These are phyloP conservation scores for Monosporascus sp. DNA, from an alignment of 2,329 filamentous ascomycete species.

Conservation along the genomic window DNA sequence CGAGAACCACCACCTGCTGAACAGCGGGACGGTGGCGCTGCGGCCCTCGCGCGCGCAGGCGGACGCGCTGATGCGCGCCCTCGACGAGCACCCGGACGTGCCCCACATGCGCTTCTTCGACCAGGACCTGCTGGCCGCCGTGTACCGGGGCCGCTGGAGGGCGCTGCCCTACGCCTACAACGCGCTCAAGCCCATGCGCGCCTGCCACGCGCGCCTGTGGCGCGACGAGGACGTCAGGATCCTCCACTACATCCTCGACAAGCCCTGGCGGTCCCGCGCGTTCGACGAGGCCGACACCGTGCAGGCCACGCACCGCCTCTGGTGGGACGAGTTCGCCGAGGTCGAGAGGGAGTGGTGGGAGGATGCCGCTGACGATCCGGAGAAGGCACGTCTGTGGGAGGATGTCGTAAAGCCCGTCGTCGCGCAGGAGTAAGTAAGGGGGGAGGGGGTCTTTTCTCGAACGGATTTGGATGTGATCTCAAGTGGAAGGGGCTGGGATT, in stretches of 20 bases:
- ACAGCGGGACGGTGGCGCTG: conserved; percentile 29
- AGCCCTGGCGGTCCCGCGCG: conserved; percentile 24
- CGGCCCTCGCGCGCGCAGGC: conserved; percentile 23
- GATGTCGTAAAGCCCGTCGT: conserved; percentile 28
- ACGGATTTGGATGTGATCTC: too few relatives aligned
- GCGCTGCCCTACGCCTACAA: conserved; percentile 25
- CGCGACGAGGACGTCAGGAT: conserved; percentile 21
- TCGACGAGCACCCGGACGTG: conserved; percentile 27
- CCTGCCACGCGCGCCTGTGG: conserved; percentile 22
- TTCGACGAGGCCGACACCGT: conserved; percentile 19
- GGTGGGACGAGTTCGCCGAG: conserved; percentile 25
- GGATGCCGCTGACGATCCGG: conserved; percentile 12
- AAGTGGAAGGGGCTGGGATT: too few relatives aligned
- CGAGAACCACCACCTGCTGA: conserved; percentile 30
- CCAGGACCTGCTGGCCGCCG: conserved; percentile 25
- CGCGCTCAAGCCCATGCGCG: conserved; percentile 26
- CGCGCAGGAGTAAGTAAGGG: conserved; percentile 22
- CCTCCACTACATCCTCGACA: conserved; percentile 26
- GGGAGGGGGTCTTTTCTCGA: background rate
- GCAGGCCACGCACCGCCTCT: conserved; percentile 26
- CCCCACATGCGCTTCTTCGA: conserved; percentile 26
- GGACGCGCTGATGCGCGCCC: conserved; percentile 24
- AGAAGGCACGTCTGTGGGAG: conserved; percentile 24
- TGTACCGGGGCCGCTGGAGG: conserved; percentile 22
- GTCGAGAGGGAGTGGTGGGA: conserved; percentile 24